phyloP scores from a whole-genome alignment of 176 grass and related monocot genomes.

The Avena atlantica region DNA sequence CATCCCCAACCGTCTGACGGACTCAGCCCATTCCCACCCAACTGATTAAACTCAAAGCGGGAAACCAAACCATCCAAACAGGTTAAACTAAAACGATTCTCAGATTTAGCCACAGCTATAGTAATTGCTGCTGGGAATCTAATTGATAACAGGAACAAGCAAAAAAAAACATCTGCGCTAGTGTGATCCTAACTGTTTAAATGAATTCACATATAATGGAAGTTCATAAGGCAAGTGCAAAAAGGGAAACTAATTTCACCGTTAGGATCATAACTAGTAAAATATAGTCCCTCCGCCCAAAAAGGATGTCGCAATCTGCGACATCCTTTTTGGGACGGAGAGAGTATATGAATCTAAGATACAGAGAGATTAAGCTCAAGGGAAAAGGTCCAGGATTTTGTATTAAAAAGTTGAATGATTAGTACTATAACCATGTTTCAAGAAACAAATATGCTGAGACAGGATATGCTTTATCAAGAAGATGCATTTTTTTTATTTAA shows the following conservation, averaged over 20 bases:
- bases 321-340: too few species aligned
- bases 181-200: background rate
- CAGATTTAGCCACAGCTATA: background rate
- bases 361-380: background rate
- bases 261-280: background rate
- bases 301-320: too few species aligned
- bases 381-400: background rate
- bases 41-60: too few species aligned
- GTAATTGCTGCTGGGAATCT: background rate
- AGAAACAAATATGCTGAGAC: slow-evolving; percentile 2
- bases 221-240: background rate
- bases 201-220: background rate
- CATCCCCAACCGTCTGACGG: too few species aligned
- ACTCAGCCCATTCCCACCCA: too few species aligned
- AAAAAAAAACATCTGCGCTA: background rate
- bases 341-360: background rate
- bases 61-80: too few species aligned
- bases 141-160: background rate
- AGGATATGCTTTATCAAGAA: slow-evolving; percentile 20
- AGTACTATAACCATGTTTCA: slow-evolving; percentile 13
- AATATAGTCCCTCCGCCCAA: background rate
- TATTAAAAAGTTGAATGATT: background rate
- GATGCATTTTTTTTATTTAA: background rate
- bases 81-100: too few species aligned
- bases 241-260: background rate